phyloP scores from a whole-genome alignment of 257 asterid species.

The Solanum tarijense region DNA sequence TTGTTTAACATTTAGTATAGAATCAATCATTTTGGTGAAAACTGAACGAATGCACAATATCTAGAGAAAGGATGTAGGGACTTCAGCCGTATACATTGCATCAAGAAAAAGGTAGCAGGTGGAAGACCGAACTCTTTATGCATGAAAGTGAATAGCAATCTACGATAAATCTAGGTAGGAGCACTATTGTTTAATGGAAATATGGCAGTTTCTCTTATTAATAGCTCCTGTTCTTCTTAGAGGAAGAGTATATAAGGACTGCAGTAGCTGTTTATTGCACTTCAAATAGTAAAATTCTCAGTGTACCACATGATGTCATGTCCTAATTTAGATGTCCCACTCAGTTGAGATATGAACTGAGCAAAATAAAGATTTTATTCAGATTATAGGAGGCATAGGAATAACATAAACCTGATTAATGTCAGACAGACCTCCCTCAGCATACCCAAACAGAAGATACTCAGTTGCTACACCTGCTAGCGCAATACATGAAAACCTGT shows the following conservation, averaged over 20 bases:
- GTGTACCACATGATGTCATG: not conserved
- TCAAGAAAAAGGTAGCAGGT: not conserved
- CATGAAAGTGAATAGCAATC: not conserved
- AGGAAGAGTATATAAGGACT: not conserved
- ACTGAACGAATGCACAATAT: not conserved
- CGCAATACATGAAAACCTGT: slow-evolving; percentile 84
- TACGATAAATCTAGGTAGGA: not conserved
- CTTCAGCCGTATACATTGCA: not conserved
- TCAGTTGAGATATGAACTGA: not conserved
- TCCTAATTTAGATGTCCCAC: not conserved
- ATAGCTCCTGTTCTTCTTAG: not conserved
- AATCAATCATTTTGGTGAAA: not conserved
- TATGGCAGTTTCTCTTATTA: not conserved
- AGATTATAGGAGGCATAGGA: not conserved
- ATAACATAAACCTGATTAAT: slow-evolving; percentile 43
- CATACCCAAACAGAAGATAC: slow-evolving; percentile 72
- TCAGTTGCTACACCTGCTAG: slow-evolving; percentile 95
- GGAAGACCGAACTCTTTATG: not conserved
- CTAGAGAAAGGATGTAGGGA: not conserved
- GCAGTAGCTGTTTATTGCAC: not conserved
- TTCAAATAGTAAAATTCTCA: not conserved
- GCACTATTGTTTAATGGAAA: not conserved
- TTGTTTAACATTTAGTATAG: not conserved
- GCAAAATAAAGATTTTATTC: not conserved
- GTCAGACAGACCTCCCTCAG: slow-evolving; percentile 93